Evolutionary conservation across 371 early-diverging fungal genomes (phyloP), one percentile per base, ranked within the genome.

Genomic region (Choanephora cucurbitarum): DNA sequence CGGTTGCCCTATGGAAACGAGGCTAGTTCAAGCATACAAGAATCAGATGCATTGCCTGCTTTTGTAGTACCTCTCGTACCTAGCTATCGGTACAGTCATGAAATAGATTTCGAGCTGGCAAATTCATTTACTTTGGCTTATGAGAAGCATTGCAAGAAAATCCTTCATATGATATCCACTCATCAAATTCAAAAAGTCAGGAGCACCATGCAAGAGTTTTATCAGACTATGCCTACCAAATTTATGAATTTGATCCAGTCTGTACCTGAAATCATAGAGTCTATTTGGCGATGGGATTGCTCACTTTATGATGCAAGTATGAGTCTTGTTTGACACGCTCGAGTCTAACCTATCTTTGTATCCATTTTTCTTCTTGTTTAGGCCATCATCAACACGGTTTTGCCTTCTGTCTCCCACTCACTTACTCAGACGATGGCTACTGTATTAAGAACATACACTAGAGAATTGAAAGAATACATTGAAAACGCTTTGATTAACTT

Each of bases 201-300:
- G 9, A n/a, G 31, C 2, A 33, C 41, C 2, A 46, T 71, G 50
- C 32, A 21, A 0, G 21, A 34, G 0, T 77, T 77, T 28, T 73
- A 77, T 44, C 46, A 61, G n/a, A 42, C 46, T 7, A 53, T 73
- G 60, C 66, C 63, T 24, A 51, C 55, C 6, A 24, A 39, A 0
- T 67, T 57, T 19, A 60, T 44, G 2, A 43, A 19, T 1, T 9
- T 73, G 17, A 52, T 77, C 22, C 52, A 59, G 9, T 58, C 32
- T 1, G 22, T 63, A 1, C 69, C 72, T 23, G 74, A 80, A 28
- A 33, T 77, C 0, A 55, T 60, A 7, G 83, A 81, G 6, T 54
- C 67, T 17, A 62, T 83, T 11, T 85, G 81, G 79, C 66, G 76
- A 48, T 80, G 77, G 71, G 84, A 85, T 58, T 70, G 81, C 24